Evolutionary conservation across 805 yeast species (phyloP), one percentile per base, ranked within the genome.

Genomic region (Kurtzmaniella cleridarum): DNA sequence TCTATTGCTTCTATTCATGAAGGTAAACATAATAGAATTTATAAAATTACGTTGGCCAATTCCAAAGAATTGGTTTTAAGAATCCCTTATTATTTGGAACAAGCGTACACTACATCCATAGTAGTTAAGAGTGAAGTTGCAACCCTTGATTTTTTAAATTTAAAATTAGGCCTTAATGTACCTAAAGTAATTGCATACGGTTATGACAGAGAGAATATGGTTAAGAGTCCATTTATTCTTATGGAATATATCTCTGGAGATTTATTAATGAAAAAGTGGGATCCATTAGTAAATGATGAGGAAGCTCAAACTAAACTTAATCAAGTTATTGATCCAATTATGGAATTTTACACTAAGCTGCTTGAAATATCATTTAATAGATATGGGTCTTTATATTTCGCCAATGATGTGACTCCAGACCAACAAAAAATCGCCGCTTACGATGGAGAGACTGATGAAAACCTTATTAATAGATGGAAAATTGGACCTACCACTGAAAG

Each of bases 11-110:
- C 95, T 39, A 74, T 88, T 43, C 95, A 87, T 55, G 98, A 91
- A 60, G 98, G 98, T 39, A 88, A 87, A 63, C 96, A 88, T 57
- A 91, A 91, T 65, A 76, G 96, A 56, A 69, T 91, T 43, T 91
- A 90, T 64, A 79, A 83, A 56, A 65, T 89, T 29, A 76, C 77
- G 15, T 67, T 89, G 40, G 75, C 75, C 46, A 74, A 78, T 37
- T 80, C 66, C 2, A 81, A 77, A 48, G 65, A 75, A 8, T 79
- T 83, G 47, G 76, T 86, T 23, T 71, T 93, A 59, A 78, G 98
- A 59, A 76, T 93, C 38, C 98, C 98, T 16, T 93, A 93, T 57
- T 75, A 78, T 38, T 64, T 81, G 42, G 84, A 83, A 36, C 72
- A 88, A 15, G 85, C 82, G 41, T 70, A 70, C 38, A 73, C 81